Evolutionary conservation across 768 basidiomycete genomes (phyloP), one percentile per base, ranked within the genome.

Genomic region (Gelatoporia subvermispora): DNA sequence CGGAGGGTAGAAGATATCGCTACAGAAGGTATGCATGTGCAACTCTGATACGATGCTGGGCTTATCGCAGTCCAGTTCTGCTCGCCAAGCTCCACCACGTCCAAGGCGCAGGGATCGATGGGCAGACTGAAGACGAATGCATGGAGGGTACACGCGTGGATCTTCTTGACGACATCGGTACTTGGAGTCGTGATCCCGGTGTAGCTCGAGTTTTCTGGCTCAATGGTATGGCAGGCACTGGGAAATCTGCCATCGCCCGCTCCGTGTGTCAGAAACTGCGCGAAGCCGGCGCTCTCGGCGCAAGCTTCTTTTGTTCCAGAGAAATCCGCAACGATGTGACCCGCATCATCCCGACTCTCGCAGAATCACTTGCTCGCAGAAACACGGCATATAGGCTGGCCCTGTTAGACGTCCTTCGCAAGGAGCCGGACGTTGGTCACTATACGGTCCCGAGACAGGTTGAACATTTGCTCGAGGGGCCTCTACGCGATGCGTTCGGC

Each of bases 241-340:
- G 72, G 8, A 72, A 71, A 52, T 68, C 69, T 3, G 49, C 68
- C 25, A 67, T 73, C 15, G 60, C 69, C 7, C 62, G 66, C 34
- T 63, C 67, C 4, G 49, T 72, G n/a, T 63, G 64, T 15, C 16
- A 56, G 3, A 46, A 41, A 17, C 57, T 62, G 13, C 36, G 50
- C 16, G 39, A 56, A 4, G 36, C 45, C 16, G 49, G 53, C 1
- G 38, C 50, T 10, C 64, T 72, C 13, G 69, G 67, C 5, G 62
- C 65, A 3, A 66, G 56, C 16, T 69, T 65, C 50, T 65, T 64
- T 51, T 70, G 68, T 45, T 58, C 64, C 34, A 49, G 58, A 2
- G 50, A 45, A 10, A 56, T 31, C 28, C 45, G 35, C 25, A 25
- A 47, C 9, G 20, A 47, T 8, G 39, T 20, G 17, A 47, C 34